Base-by-base conservation (phyloP, 2,329 filamentous ascomycete species). In the Exophiala phaeomuriformis region DNA sequence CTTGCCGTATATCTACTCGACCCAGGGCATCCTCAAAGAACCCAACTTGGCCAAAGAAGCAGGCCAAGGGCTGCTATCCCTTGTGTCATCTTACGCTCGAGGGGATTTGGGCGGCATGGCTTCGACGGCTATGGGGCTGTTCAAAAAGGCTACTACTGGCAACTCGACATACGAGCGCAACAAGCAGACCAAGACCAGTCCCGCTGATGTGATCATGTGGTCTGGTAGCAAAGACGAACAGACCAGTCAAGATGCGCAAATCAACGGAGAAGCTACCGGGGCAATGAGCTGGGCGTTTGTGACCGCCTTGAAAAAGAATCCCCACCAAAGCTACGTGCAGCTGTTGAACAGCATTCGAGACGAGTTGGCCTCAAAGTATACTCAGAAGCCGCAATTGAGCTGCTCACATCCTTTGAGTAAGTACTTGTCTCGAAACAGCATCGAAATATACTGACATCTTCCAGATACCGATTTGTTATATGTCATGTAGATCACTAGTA, bases 211-310 rank as follows among this genome's bases (percentile, higher is more conserved):
- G 32, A 82, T 98, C 68, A 95, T 96, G 88, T 95, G 90, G 86
- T 95, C 88, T 57, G 93, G 93, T 53, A 94, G 88, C 74, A 96
- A 95, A 72, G 93, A 98, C 67, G 82, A 85, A 57, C 93, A 97
- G 72, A 98, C 93, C 64, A 95, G 90, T 55, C 87, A 89, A 72
- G 93, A 98, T 69, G 90, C 93, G 8, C 87, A 83, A 30, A 96
- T 97, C 62, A 82, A 79, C 41, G 83, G 88, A 52, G 80, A 96
- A 72, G 91, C 93, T 33, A 98, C 93, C 0, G 93, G 93, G 51
- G 93, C 93, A 70, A 97, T 98, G 93, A 95, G 90, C 2, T 96
- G 87, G 83, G 93, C 93, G 1, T 98, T 98, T 70, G 93, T 98
- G 69, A 83, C 80, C 1, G 85, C 90, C 19, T 79, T 97, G 66